Percentiles rank a stretch among this genome's conserved stretches.
Conservation (phyloP, 2,329 filamentous ascomycete genomes). For the Cordyceps cateniannulata region DNA sequence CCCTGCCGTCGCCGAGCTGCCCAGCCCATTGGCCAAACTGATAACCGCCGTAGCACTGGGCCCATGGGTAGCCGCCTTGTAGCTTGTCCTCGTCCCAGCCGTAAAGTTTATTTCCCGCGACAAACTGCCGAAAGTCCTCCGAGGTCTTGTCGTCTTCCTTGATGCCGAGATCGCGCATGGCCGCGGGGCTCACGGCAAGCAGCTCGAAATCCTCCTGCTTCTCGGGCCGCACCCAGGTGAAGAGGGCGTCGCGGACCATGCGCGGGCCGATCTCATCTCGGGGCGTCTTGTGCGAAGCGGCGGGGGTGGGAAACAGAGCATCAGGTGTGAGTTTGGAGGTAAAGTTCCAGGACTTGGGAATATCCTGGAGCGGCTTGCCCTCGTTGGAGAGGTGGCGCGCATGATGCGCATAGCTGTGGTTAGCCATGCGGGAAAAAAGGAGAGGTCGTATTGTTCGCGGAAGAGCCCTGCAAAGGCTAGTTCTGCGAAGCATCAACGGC, state of each 20-base stretch:
- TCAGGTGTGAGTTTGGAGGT: constrained; percentile 69
- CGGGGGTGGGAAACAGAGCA: constrained; percentile 69
- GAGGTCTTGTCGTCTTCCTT: constrained; percentile 59
- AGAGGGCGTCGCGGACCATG: constrained; percentile 77
- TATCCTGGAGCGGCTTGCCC: constrained; percentile 41
- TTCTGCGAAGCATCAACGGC: constrained; percentile 12
- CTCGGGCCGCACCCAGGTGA: constrained; percentile 85
- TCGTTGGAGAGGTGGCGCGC: constrained; percentile 13
- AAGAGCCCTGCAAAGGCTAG: constrained; percentile 4
- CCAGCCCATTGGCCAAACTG: constrained; percentile 86
- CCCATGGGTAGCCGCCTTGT: constrained; percentile 86
- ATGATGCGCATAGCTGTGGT: background rate
- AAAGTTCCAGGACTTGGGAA: constrained; percentile 61
- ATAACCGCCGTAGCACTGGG: constrained; percentile 91
- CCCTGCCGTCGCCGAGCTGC: constrained; percentile 88
- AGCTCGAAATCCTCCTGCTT: constrained; percentile 66
- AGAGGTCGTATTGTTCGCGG: background rate
- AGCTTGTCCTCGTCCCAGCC: constrained; percentile 65
- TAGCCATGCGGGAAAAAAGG: constrained; percentile 8
- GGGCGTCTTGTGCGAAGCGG: constrained; percentile 72
- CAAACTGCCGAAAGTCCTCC: constrained; percentile 68
- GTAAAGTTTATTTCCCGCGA: constrained; percentile 75
- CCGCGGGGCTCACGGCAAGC: constrained; percentile 70
- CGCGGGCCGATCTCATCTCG: constrained; percentile 72
- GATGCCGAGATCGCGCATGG: constrained; percentile 76